These are phyloP conservation scores for Plasmodium knowlesi DNA, from an alignment of 169 alveolate species.

Conservation along the genomic window DNA sequence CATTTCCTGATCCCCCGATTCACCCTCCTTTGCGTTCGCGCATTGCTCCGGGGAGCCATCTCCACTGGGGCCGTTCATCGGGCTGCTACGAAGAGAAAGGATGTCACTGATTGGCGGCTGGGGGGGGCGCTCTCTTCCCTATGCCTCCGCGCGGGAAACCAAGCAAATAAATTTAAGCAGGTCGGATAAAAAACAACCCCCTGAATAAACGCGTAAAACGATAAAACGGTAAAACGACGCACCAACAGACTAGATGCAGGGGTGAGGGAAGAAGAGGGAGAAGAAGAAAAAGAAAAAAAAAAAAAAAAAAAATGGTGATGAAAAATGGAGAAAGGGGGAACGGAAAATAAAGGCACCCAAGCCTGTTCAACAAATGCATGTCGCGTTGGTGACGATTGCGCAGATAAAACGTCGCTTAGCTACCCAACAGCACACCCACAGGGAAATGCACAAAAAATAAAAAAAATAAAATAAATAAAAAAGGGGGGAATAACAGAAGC, in stretches of 20 bases:
- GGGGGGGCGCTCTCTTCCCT: neutral
- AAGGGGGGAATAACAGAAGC: neutral
- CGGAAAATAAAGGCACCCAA: neutral
- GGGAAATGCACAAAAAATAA: neutral
- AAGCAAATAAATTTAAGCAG: neutral
- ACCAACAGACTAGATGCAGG: neutral
- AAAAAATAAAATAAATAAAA: no score
- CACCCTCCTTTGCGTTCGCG: neutral
- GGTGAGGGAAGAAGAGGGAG: no score
- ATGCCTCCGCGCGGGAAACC: neutral
- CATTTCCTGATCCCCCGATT: neutral
- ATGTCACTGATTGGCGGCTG: neutral
- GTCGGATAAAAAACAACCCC: neutral
- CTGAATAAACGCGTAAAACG: neutral
- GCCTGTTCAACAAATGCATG: neutral
- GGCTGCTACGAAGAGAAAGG: neutral
- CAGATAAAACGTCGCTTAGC: neutral
- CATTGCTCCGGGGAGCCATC: constrained; percentile 24
- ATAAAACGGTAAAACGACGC: neutral
- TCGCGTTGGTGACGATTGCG: neutral
- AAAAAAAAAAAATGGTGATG: neutral
- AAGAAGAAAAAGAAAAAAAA: no score
- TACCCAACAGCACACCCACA: neutral
- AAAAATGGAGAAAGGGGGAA: neutral
- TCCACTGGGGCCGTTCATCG: constrained; percentile 30